Base-by-base conservation (phyloP, 2,329 filamentous ascomycete species). In the Paraphoma sp. region DNA sequence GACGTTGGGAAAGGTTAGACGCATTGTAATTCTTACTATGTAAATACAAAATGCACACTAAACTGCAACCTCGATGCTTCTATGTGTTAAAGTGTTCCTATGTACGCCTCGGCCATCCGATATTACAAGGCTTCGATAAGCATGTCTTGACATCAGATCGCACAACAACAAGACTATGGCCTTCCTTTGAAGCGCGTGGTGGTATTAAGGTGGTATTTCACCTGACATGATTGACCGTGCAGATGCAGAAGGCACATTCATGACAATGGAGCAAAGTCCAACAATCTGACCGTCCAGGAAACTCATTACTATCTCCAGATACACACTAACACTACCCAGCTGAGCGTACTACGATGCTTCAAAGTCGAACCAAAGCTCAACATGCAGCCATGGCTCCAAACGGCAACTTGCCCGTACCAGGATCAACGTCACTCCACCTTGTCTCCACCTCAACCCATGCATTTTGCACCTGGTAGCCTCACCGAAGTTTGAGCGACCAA, bases 11-110 rank as follows among this genome's bases (percentile, higher is more conserved):
- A 12, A 42, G 41, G 42, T 28, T 46, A 52, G 30, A 46, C n/a
- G 42, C 18, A 52, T 45, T 52, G 50, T 52, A 52, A 46, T 52
- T 46, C 29, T 30, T 52, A 52, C 40, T 28, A 30, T 52, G 50
- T 52, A 52, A 29, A 48, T 54, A 47, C 6, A 48, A 46, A 52
- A 30, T 38, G 36, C 45, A 48, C 45, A 48, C 31, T 48, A 31
- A 48, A 48, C 40, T 48, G 45, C 31, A 31, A 48, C 31, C 14
- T 36, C 23, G 30, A 48, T 36, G 23, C 45, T 38, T 14, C 14
- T 23, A 9, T 10, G 10, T 3, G 9, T 36, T 2, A 14, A 36
- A 36, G 33, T 36, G 10, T 10, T 3, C 33, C 33, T 3, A 2
- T 36, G 23, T 23, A 23, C 23, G 2, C 2, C 23, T 23, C 23